Conservation (phyloP, 225 moss, liverwort and hornwort species). For the Ulota crispa region DNA sequence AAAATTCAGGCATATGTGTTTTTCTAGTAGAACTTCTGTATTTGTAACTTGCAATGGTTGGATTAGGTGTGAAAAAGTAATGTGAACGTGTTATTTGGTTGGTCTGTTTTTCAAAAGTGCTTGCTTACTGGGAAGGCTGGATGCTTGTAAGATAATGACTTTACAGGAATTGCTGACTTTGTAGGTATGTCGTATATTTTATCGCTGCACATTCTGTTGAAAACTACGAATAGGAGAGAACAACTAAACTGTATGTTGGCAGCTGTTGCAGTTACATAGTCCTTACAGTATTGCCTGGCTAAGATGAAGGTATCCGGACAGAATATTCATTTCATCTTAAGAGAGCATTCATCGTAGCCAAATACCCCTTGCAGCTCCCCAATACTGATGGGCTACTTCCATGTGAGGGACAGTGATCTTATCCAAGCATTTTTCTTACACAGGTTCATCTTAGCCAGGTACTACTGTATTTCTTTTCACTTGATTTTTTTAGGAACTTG, state of each 20-base stretch:
- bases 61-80: background rate
- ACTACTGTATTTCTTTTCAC: background rate
- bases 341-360: too few species aligned
- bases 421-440: too few species aligned
- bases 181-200: background rate
- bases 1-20: background rate
- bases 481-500: background rate
- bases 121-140: background rate
- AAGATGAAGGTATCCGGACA: too few species aligned
- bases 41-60: background rate
- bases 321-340: too few species aligned
- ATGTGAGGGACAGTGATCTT: too few species aligned
- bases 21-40: conserved; percentile 4
- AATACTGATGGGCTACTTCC: too few species aligned
- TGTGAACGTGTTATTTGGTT: background rate
- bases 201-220: background rate
- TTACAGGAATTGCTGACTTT: background rate
- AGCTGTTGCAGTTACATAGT: background rate
- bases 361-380: too few species aligned
- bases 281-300: too few species aligned
- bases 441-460: too few species aligned
- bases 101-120: background rate
- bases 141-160: background rate
- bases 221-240: background rate
- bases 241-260: background rate